Percentiles rank a stretch among this genome's conserved stretches.
These are phyloP conservation scores for Globisporangium nunn DNA, from an alignment of 352 stramenopile genomes.

Conservation along the genomic window DNA sequence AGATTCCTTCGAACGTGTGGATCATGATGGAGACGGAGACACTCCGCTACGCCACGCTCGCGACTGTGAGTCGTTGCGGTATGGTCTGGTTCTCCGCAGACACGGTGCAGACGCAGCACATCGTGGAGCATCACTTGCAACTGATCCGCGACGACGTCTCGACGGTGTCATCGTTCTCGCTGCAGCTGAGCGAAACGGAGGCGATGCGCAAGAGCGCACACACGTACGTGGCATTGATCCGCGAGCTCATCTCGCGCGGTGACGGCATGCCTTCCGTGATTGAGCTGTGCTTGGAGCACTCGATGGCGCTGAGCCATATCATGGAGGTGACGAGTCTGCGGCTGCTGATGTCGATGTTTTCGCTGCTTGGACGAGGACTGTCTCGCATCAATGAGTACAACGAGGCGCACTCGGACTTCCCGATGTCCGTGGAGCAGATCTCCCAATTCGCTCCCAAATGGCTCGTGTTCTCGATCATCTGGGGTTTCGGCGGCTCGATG, in stretches of 20 bases:
- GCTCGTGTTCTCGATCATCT: slow-evolving; percentile 97
- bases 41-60: slow-evolving; percentile 96
- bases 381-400: slow-evolving; percentile 97
- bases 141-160: slow-evolving; percentile 68
- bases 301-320: slow-evolving; percentile 89
- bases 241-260: slow-evolving; percentile 45
- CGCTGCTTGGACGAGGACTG: slow-evolving; percentile 92
- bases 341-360: slow-evolving; percentile 95
- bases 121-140: slow-evolving; percentile 84
- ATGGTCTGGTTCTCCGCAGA: slow-evolving; percentile 99
- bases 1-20: slow-evolving; percentile 97
- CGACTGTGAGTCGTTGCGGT: slow-evolving; percentile 99
- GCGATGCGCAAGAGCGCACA: slow-evolving; percentile 57
- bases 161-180: slow-evolving; percentile 47
- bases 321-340: slow-evolving; percentile 94
- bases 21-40: slow-evolving; percentile 99
- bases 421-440: slow-evolving; percentile 96
- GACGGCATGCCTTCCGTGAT: slow-evolving; percentile 78
- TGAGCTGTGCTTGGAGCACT: slow-evolving; percentile 90
- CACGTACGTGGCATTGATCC: slow-evolving; percentile 52
- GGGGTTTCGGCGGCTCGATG: slow-evolving; percentile 98
- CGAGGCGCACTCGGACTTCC: slow-evolving; percentile 97
- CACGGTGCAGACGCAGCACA: slow-evolving; percentile 91
- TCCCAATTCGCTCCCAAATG: slow-evolving; percentile 94
- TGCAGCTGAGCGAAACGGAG: slow-evolving; percentile 64